Percentiles rank a stretch among this genome's conserved stretches.
phyloP scores from a whole-genome alignment of 2,329 filamentous ascomycete genomes.

The Sclerotinia borealis region DNA sequence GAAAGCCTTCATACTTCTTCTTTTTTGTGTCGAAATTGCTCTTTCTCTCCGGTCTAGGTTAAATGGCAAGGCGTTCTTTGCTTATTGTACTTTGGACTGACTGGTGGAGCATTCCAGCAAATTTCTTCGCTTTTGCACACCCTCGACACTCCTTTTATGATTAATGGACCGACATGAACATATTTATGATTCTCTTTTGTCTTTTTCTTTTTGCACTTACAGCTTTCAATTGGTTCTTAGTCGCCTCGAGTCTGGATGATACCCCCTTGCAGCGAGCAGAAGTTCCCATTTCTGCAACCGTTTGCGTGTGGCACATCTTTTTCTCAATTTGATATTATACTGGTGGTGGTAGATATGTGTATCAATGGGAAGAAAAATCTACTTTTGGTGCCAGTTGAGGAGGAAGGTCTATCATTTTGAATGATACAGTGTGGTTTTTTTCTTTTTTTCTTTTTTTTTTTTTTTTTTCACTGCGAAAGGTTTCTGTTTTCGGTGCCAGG shows the following conservation, averaged over 20 bases:
- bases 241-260: conserved; percentile 2
- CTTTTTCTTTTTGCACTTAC: neutral
- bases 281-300: neutral
- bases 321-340: neutral
- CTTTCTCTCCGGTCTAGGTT: neutral
- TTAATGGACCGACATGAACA: conserved; percentile 7
- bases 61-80: neutral
- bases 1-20: neutral
- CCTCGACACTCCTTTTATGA: conserved; percentile 4
- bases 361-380: neutral
- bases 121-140: neutral
- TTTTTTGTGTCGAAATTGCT: neutral
- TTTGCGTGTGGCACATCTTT: neutral
- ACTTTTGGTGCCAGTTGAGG: neutral
- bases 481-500: neutral
- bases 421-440: neutral
- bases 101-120: neutral
- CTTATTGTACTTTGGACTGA: conserved; percentile 4
- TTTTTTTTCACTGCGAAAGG: neutral
- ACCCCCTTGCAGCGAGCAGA: conserved; percentile 4
- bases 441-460: neutral
- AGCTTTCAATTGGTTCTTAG: neutral
- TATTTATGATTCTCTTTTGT: conserved; percentile 8
- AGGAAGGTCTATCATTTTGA: neutral
- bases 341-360: neutral